Base-by-base conservation (phyloP, 768 basidiomycete genomes). In the Tylopilus rubrobrunneus region DNA sequence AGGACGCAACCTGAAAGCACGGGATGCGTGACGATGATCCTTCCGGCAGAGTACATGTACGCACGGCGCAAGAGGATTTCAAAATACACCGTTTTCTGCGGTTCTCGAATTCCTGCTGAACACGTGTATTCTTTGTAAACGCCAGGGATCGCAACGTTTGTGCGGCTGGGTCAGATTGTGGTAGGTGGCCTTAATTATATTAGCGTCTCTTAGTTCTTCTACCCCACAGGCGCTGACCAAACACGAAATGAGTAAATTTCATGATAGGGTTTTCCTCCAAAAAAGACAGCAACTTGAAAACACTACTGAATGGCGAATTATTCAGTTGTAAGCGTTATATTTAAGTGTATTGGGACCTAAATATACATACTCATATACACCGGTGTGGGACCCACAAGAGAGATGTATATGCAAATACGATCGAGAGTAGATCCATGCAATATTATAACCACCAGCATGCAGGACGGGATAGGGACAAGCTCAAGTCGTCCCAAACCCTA, bases 1-100 rank as follows among this genome's bases (percentile, higher is more conserved):
- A 7, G n/a, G n/a, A 39, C n/a, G 7, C 15, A 1, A 9, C 15
- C 33, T 25, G 36, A 33, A 37, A n/a, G 19, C 21, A 33, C 44
- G 21, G 10, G 6, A 17, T 23, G 40, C 41, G 21, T 27, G 42
- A 25, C 29, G 52, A 59, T 59, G 57, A 59, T 59, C 57, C 57
- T 59, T 59, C 57, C 57, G 57, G 58, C 48, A 60, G 33, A 33
- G 52, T 49, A n/a, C 37, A 57, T 46, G 46, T 28, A 33, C 9
- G 31, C n/a, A 8, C 34, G 57, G 58, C 57, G 57, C 44, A 58
- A 59, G 25, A 21, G 10, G 39, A 55, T 58, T 49, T 46, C 57
- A 48, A 48, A 45, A 49, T 46, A 36, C 17, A 12, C 31, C 11
- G 25, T 51, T 37, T 51, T 36, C 42, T 36, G 19, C 19, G 19